These are phyloP conservation scores for Teunomyces cretensis DNA, from an alignment of 805 yeast genomes.

Conservation along the genomic window DNA sequence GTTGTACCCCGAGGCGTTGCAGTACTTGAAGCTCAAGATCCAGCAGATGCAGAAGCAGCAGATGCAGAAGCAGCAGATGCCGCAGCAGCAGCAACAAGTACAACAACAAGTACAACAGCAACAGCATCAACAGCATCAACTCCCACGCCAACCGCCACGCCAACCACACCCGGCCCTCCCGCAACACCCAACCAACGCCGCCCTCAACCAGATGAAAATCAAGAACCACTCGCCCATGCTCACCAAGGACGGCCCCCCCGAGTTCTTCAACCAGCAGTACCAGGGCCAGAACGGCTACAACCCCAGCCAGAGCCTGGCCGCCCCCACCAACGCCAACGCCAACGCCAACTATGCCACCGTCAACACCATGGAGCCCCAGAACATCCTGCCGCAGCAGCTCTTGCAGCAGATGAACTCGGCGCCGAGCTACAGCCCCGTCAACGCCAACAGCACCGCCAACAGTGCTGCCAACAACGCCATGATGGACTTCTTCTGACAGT, in stretches of 20 bases:
- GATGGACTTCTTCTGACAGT: conserved; percentile 28
- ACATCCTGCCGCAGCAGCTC: conserved; percentile 41
- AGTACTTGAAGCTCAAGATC: conserved; percentile 38
- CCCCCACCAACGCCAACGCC: no score
- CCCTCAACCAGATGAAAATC: no score
- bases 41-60: conserved; percentile 37
- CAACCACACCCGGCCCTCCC: no score
- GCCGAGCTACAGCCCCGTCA: conserved; percentile 8
- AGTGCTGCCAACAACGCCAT: conserved; percentile 11
- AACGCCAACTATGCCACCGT: no score
- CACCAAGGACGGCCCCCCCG: conserved; percentile 1
- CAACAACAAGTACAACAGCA: conserved; percentile 12
- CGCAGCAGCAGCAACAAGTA: conserved; percentile 9
- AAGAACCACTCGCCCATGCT: no score
- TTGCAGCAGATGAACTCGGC: conserved; percentile 32
- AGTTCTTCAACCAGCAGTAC: conserved; percentile 5
- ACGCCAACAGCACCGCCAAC: neutral
- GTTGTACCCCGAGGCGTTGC: conserved; percentile 55
- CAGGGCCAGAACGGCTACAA: neutral
- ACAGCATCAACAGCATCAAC: conserved; percentile 9
- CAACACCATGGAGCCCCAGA: conserved; percentile 9
- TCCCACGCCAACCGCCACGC: no score
- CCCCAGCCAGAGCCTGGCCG: no score
- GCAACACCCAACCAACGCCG: no score
- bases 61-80: conserved; percentile 14